Evolutionary conservation across 257 asterid genomes (phyloP).

Genomic region (Avicennia marina): DNA sequence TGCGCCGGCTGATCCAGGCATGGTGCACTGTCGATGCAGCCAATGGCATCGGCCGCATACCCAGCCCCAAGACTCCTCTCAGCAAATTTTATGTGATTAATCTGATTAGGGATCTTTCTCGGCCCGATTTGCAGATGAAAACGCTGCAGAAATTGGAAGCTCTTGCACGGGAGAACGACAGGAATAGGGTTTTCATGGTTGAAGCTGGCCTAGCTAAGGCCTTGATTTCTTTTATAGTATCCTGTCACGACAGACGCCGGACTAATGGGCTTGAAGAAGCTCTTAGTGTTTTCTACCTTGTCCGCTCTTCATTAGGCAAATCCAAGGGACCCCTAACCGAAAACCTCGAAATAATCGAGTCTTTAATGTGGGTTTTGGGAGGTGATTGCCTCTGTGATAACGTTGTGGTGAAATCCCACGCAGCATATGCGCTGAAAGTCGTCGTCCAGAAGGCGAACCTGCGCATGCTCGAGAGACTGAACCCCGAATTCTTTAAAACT

Average conservation of each 20-base stretch:
- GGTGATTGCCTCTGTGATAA: neutral
- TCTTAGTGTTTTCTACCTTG: conserved; percentile 21
- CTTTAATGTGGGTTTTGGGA: conserved; percentile 32
- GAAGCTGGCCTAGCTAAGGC: conserved; percentile 28
- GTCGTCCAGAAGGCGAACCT: conserved; percentile 19
- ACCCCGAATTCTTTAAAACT: conserved; percentile 24
- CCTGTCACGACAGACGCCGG: conserved; percentile 13
- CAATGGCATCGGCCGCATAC: conserved; percentile 20
- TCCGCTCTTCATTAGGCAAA: conserved; percentile 1
- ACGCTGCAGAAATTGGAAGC: no score
- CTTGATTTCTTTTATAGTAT: conserved; percentile 7
- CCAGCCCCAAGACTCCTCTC: conserved; percentile 24
- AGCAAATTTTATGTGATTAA: conserved; percentile 18
- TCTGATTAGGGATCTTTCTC: no score
- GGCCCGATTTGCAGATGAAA: no score
- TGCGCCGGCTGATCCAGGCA: conserved; percentile 37
- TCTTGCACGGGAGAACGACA: no score
- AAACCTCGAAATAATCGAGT: conserved; percentile 18
- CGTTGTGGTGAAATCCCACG: conserved; percentile 17
- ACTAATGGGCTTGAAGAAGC: conserved; percentile 22
- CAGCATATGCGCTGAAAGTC: conserved; percentile 22
- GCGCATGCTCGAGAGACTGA: conserved; percentile 13
- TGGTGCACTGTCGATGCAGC: conserved; percentile 26
- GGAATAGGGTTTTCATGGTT: no score
- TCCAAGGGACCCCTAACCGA: neutral